Evolutionary conservation across 352 stramenopile species (phyloP), one percentile per base, ranked within the genome.

Genomic region (Pythium rishiriense): DNA sequence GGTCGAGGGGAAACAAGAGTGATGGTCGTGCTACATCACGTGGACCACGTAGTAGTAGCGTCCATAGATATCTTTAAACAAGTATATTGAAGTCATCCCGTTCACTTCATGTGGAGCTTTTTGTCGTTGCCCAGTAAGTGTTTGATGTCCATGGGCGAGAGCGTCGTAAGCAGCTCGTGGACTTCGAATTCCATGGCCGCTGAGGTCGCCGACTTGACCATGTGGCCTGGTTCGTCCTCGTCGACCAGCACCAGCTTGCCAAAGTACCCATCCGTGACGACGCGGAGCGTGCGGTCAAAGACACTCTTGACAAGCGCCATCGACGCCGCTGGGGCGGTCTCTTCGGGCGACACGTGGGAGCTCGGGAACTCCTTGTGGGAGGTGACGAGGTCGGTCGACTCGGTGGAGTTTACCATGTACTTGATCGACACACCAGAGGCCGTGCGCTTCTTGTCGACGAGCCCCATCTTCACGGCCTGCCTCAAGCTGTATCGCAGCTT

Each of bases 141-240:
- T 43, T 76, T 74, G 65, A 76, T 77, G 29, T 81, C 70, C 39
- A 69, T 52, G 60, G 77, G 73, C 10, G 42, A 65, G n/a, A 74
- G 63, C 46, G 46, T 55, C 22, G 68, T 54, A 14, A 81, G 59
- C 4, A 64, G 64, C 26, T 81, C 69, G 1, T 59, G 49, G 15
- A 70, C 64, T 6, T 59, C 54, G 41, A 66, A 79, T 60, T 79
- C 69, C 28, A 47, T 60, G 24, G 64, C 26, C 6, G 52, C 37
- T 0, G 49, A 58, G 0, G 55, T 55, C 2, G 53, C n/a, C 0
- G 55, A 57, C 28, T 66, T 62, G 17, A 62, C 54, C 22, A 55
- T 22, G 26, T 43, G 42, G 15, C 55, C 55, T 15, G 55, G 29
- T 5, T 62, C 43, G 43, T 51, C 24, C 43, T 54, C 28, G 55